phyloP scores from a whole-genome alignment of 768 basidiomycete species.

The Xanthoconium purpureum region DNA sequence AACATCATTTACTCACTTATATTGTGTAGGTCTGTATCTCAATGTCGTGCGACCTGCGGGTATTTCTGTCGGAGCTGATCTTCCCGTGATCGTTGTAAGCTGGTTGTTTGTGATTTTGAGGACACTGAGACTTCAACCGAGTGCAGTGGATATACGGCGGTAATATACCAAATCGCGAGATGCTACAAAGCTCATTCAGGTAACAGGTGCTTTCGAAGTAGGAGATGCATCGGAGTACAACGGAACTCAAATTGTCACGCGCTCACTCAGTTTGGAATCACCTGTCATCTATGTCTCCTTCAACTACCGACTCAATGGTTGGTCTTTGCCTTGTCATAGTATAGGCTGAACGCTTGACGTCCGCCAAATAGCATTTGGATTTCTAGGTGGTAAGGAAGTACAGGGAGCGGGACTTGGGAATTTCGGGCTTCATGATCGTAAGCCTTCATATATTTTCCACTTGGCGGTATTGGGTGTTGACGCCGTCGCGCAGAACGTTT shows the following conservation, averaged over 20 bases:
- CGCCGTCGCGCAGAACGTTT: background rate
- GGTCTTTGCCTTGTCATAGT: background rate
- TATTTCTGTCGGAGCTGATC: slow-evolving; percentile 1
- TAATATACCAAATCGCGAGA: background rate
- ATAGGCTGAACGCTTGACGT: background rate
- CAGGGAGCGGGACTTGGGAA: background rate
- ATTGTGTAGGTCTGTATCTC: slow-evolving; percentile 23
- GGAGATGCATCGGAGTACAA: slow-evolving; percentile 6
- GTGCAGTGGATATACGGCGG: background rate
- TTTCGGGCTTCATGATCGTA: slow-evolving; percentile 33
- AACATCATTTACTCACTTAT: background rate
- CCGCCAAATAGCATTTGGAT: slow-evolving; percentile 23
- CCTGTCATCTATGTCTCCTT: background rate
- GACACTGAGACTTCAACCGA: background rate
- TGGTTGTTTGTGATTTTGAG: background rate
- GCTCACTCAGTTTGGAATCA: slow-evolving; percentile 7
- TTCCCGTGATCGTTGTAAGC: slow-evolving; percentile 26
- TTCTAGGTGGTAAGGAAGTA: slow-evolving; percentile 22
- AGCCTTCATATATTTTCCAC: background rate
- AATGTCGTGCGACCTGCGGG: slow-evolving; percentile 9
- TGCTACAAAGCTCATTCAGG: background rate
- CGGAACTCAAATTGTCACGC: slow-evolving; percentile 18
- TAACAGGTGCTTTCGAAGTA: slow-evolving; percentile 11
- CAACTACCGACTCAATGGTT: slow-evolving; percentile 15
- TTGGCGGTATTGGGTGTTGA: background rate